phyloP scores from a whole-genome alignment of 495 filamentous ascomycete species.

The Podospora pseudocomata region DNA sequence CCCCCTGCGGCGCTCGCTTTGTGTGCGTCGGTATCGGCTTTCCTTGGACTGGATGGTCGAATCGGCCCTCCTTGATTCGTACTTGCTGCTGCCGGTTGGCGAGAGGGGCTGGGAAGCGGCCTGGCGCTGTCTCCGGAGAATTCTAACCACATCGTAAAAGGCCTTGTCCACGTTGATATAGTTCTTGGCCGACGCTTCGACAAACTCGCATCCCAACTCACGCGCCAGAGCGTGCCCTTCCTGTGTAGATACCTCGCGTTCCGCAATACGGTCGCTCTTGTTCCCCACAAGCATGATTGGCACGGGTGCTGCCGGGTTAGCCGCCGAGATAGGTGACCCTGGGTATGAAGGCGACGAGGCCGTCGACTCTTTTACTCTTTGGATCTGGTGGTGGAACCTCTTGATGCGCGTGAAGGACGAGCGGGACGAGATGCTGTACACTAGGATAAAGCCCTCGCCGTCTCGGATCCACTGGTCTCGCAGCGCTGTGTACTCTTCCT shows the following conservation, averaged over 20 bases:
- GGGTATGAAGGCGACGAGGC: constrained; percentile 71
- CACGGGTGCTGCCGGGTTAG: constrained; percentile 58
- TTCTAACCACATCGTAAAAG: constrained; percentile 95
- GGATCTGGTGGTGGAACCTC: constrained; percentile 93
- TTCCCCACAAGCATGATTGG: constrained; percentile 98
- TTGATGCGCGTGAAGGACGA: constrained; percentile 93
- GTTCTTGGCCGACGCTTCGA: constrained; percentile 98
- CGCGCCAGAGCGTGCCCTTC: constrained; percentile 89
- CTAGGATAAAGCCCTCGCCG: constrained; percentile 94
- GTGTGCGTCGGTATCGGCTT: constrained; percentile 28
- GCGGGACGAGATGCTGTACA: constrained; percentile 96
- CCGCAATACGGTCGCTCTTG: constrained; percentile 93
- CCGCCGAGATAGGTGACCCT: constrained; percentile 54
- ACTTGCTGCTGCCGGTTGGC: constrained; percentile 32
- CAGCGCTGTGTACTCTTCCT: constrained; percentile 97
- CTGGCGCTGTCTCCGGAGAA: constrained; percentile 78
- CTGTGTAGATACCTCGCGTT: constrained; percentile 93
- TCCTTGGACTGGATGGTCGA: constrained; percentile 22
- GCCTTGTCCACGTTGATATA: constrained; percentile 99
- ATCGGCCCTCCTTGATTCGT: constrained; percentile 26
- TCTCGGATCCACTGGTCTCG: constrained; percentile 98
- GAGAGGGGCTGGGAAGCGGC: constrained; percentile 40
- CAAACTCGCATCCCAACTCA: constrained; percentile 93
- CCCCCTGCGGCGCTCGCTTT: constrained; percentile 23
- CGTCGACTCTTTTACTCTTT: constrained; percentile 92